Conservation (phyloP, 345 rosid genomes). For the Populus davidiana region DNA sequence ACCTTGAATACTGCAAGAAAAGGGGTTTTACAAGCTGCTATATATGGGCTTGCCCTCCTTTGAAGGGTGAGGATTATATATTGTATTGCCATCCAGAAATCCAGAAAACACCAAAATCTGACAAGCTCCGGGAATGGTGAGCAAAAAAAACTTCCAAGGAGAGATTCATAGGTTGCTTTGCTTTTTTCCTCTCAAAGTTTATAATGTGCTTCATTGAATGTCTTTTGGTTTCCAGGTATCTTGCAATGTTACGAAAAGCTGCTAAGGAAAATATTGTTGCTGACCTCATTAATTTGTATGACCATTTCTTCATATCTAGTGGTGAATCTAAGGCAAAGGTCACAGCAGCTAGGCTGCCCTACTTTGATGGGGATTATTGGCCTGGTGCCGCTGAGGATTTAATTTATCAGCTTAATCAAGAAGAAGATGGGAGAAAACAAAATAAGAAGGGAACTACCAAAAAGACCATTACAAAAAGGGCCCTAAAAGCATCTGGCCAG, state of each 20-base stretch:
- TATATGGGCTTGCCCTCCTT: slow-evolving; percentile 99
- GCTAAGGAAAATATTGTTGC: slow-evolving; percentile 76
- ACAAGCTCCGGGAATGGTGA: slow-evolving; percentile 97
- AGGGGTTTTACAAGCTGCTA: slow-evolving; percentile 99
- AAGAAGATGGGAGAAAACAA: slow-evolving; percentile 90
- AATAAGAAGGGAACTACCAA: slow-evolving; percentile 79
- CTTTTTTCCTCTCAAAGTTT: background rate
- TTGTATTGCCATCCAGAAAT: slow-evolving; percentile 99
- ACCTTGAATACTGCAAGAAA: slow-evolving; percentile 94
- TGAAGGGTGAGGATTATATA: slow-evolving; percentile 99
- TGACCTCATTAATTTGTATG: slow-evolving; percentile 78
- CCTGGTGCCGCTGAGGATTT: slow-evolving; percentile 99
- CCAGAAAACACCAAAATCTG: slow-evolving; percentile 99
- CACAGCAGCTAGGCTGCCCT: slow-evolving; percentile 97
- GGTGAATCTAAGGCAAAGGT: slow-evolving; percentile 94
- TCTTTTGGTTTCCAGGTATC: slow-evolving; percentile 58
- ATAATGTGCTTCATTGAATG: background rate
- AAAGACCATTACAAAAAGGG: slow-evolving; percentile 90
- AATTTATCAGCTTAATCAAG: slow-evolving; percentile 81
- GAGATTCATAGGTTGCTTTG: background rate
- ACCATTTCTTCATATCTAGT: slow-evolving; percentile 76
- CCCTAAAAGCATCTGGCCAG: slow-evolving; percentile 96
- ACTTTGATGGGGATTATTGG: slow-evolving; percentile 99
- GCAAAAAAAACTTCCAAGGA: slow-evolving; percentile 22
- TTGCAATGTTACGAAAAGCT: slow-evolving; percentile 87